phyloP scores from a whole-genome alignment of 139 green algal species.

The Coelastrella sp. region DNA sequence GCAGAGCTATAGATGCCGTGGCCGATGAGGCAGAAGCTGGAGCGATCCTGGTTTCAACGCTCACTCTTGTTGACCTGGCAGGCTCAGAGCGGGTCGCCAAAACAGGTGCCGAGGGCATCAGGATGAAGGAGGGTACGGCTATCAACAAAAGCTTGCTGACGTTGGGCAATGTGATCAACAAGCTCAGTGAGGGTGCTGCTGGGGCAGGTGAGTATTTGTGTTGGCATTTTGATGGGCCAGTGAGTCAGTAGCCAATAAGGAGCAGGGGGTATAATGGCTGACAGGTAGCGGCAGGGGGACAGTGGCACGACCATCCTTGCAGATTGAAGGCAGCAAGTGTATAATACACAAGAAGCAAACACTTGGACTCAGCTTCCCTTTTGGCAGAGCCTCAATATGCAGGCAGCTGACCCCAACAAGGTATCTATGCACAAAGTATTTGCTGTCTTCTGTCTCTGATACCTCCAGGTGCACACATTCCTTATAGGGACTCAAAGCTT shows the following conservation, averaged over 20 bases:
- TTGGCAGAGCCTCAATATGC: too few species aligned
- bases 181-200: constrained; percentile 86
- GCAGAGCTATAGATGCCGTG: constrained; percentile 42
- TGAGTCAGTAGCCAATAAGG: too few species aligned
- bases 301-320: too few species aligned
- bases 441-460: not conserved
- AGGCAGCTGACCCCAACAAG: too few species aligned
- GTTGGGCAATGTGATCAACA: constrained; percentile 97
- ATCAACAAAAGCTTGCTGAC: constrained; percentile 96
- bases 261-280: too few species aligned
- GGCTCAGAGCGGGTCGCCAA: constrained; percentile 92
- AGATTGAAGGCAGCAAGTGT: too few species aligned
- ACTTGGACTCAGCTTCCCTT: too few species aligned
- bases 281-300: too few species aligned
- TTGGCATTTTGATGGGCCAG: not conserved
- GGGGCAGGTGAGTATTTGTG: constrained; percentile 42
- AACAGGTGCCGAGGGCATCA: constrained; percentile 93
- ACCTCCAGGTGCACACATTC: constrained; percentile 80
- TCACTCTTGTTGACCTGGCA: constrained; percentile 95
- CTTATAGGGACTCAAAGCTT: constrained; percentile 92
- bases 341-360: too few species aligned
- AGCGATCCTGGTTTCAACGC: constrained; percentile 83
- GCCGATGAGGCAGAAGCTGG: constrained; percentile 52
- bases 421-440: too few species aligned
- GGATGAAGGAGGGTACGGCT: constrained; percentile 93